phyloP scores from a whole-genome alignment of 257 asterid genomes.

The Plantago elongata region DNA sequence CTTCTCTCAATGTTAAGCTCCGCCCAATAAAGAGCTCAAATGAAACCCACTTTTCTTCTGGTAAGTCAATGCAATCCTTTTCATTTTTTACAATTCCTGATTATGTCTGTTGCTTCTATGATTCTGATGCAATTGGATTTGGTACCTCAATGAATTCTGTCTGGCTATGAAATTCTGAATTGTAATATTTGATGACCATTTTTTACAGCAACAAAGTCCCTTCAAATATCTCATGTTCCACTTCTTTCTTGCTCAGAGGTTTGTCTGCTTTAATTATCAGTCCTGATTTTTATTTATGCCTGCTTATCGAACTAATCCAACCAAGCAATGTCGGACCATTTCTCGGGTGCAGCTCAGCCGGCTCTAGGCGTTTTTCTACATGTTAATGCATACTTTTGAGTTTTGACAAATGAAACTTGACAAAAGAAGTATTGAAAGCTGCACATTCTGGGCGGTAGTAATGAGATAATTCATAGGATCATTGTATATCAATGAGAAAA shows the following conservation, averaged over 20 bases:
- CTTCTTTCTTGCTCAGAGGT: slow-evolving; percentile 79
- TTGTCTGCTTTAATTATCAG: slow-evolving; percentile 18
- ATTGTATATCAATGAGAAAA: neutral
- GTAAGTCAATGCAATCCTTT: slow-evolving; percentile 24
- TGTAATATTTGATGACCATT: neutral
- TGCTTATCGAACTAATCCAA: too few species aligned
- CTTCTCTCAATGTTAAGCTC: slow-evolving; percentile 17
- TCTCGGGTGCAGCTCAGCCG: too few species aligned
- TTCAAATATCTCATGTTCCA: slow-evolving; percentile 40
- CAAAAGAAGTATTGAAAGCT: too few species aligned
- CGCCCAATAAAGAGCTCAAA: slow-evolving; percentile 24
- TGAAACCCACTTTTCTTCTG: slow-evolving; percentile 36
- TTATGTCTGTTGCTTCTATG: neutral
- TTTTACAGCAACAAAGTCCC: slow-evolving; percentile 33
- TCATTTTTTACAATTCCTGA: neutral
- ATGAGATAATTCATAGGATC: too few species aligned
- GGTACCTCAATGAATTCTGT: too few species aligned
- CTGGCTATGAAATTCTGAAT: too few species aligned
- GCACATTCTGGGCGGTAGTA: too few species aligned
- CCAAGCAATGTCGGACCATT: too few species aligned
- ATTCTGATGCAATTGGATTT: neutral
- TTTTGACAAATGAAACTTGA: too few species aligned
- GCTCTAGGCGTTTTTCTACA: too few species aligned
- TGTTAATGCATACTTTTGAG: too few species aligned
- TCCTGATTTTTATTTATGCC: neutral